Evolutionary conservation across 148 eudicot species (phyloP).

Genomic region (Spergularia bocconei): DNA sequence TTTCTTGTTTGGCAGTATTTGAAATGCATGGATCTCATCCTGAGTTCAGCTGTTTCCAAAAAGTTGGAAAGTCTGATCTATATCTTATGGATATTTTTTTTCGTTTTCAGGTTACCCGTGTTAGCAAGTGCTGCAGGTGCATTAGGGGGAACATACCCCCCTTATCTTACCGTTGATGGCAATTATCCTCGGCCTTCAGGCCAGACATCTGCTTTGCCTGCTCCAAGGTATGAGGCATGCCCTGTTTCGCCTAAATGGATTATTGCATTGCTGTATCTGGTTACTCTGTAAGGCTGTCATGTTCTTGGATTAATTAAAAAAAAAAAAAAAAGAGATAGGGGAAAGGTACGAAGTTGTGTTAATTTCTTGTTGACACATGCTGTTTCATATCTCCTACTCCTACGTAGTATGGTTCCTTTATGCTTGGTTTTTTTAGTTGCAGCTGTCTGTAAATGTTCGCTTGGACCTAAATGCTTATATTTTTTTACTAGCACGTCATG

Average conservation of each 20-base stretch:
- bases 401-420: neutral
- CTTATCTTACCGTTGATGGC: slow-evolving; percentile 74
- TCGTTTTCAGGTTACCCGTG: slow-evolving; percentile 71
- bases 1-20: neutral
- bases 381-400: neutral
- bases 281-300: neutral
- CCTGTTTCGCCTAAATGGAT: neutral
- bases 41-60: neutral
- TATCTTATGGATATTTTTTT: neutral
- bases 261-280: neutral
- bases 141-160: slow-evolving; percentile 74
- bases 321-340: neutral
- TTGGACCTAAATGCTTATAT: neutral
- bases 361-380: neutral
- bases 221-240: slow-evolving; percentile 46
- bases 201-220: slow-evolving; percentile 57
- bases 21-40: neutral
- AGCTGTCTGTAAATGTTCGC: neutral
- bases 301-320: neutral
- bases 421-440: neutral
- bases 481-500: neutral
- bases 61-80: neutral
- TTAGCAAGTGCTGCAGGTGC: slow-evolving; percentile 90
- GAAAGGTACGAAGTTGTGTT: neutral
- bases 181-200: slow-evolving; percentile 64